phyloP scores from a whole-genome alignment of 2,329 filamentous ascomycete genomes.

The Fusarium sp. region DNA sequence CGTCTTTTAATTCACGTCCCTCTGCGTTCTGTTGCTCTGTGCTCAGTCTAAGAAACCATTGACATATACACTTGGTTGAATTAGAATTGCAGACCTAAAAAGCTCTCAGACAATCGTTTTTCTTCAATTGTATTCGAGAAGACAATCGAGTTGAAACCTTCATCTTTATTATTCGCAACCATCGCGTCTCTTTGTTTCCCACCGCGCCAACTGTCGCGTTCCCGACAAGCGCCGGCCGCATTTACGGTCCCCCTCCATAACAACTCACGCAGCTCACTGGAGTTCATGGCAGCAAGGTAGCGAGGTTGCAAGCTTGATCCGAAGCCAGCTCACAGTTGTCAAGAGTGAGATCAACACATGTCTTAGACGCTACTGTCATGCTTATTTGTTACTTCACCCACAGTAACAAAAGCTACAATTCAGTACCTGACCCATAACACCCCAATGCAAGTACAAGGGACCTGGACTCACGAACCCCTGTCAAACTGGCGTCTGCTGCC shows the following conservation, averaged over 20 bases:
- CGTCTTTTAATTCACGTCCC: constrained; percentile 6
- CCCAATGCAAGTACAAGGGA: constrained; percentile 35
- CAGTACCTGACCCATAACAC: constrained; percentile 27
- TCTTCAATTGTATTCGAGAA: not conserved
- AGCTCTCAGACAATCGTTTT: not conserved
- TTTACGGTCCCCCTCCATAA: constrained; percentile 33
- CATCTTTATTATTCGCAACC: not conserved
- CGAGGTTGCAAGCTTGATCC: constrained; percentile 13
- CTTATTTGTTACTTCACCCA: constrained; percentile 19
- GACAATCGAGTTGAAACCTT: not conserved
- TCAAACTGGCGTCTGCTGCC: constrained; percentile 41
- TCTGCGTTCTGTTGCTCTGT: constrained; percentile 7
- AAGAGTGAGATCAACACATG: constrained; percentile 29
- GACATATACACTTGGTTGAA: not conserved
- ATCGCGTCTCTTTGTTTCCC: constrained; percentile 37
- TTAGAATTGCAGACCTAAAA: not conserved
- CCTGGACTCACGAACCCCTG: constrained; percentile 39
- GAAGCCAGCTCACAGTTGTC: constrained; percentile 31
- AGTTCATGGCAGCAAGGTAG: constrained; percentile 11
- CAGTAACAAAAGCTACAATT: constrained; percentile 32
- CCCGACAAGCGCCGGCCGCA: constrained; percentile 45
- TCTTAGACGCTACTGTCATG: constrained; percentile 25
- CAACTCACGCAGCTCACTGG: constrained; percentile 17
- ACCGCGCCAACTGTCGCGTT: constrained; percentile 40
- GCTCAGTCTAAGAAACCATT: not conserved